Percentiles rank a stretch among this genome's conserved stretches.
Conservation (phyloP, 2,329 filamentous ascomycete genomes). For the Penicillium sp. region DNA sequence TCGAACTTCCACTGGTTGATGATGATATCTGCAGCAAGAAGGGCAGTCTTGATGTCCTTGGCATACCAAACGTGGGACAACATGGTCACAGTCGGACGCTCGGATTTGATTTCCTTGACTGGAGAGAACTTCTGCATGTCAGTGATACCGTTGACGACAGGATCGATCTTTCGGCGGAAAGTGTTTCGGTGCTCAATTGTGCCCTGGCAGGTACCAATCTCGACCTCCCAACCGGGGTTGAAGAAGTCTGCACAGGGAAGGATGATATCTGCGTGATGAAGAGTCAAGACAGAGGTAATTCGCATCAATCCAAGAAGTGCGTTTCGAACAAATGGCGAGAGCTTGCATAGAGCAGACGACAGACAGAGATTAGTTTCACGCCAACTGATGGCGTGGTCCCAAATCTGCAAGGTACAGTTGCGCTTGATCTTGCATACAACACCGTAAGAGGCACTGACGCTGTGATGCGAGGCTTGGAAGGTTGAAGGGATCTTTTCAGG, state of each 20-base stretch:
- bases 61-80: constrained; percentile 56
- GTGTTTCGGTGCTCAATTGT: constrained; percentile 57
- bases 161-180: constrained; percentile 62
- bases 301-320: constrained; percentile 50
- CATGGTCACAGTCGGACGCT: constrained; percentile 64
- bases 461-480: constrained; percentile 64
- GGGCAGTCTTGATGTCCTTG: constrained; percentile 65
- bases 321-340: constrained; percentile 52
- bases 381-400: constrained; percentile 65
- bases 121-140: constrained; percentile 65
- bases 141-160: constrained; percentile 64
- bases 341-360: constrained; percentile 51
- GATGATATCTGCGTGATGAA: constrained; percentile 60
- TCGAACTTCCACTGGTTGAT: constrained; percentile 66
- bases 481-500: constrained; percentile 59
- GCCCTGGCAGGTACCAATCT: constrained; percentile 60
- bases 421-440: constrained; percentile 63
- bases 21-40: constrained; percentile 64
- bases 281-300: constrained; percentile 48
- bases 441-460: constrained; percentile 60
- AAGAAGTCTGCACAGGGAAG: constrained; percentile 61
- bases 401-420: constrained; percentile 61
- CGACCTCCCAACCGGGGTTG: constrained; percentile 64
- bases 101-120: constrained; percentile 58
- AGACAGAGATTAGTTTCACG: constrained; percentile 55